These are phyloP conservation scores for Vicia sativa DNA, from an alignment of 306 rosid genomes.

Conservation along the genomic window DNA sequence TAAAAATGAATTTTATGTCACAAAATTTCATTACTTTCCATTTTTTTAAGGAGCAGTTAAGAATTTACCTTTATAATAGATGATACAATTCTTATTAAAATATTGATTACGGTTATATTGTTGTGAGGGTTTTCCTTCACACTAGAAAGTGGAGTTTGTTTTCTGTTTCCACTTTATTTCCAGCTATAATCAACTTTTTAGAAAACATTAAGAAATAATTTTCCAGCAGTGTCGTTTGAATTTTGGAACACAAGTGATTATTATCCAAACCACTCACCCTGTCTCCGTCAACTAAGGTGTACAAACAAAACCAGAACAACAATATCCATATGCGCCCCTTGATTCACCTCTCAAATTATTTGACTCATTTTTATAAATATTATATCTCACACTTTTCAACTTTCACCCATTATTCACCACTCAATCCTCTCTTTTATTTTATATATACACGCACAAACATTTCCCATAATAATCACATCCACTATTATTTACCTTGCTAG, in stretches of 20 bases:
- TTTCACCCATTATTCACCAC: slow-evolving; percentile 25
- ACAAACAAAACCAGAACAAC: slow-evolving; percentile 22
- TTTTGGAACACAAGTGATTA: neutral
- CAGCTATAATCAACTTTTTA: neutral
- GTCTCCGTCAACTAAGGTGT: slow-evolving; percentile 40
- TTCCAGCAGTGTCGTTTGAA: slow-evolving; percentile 14
- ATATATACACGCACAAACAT: neutral
- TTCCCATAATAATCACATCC: neutral
- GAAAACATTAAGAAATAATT: neutral
- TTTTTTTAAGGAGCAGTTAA: too few relatives aligned
- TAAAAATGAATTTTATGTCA: too few relatives aligned
- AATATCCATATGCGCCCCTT: slow-evolving; percentile 62
- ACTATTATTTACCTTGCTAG: neutral
- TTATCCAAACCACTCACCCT: slow-evolving; percentile 39
- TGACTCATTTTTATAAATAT: slow-evolving; percentile 7
- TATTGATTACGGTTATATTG: neutral
- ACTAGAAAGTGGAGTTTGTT: slow-evolving; percentile 9
- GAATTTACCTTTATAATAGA: too few relatives aligned
- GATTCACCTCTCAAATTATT: slow-evolving; percentile 44
- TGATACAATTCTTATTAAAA: too few relatives aligned
- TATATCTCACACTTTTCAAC: neutral
- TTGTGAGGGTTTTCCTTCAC: neutral
- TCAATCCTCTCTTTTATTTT: neutral
- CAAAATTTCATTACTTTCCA: too few relatives aligned
- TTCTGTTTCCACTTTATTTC: neutral